These are phyloP conservation scores for Aspergillus ibericus DNA, from an alignment of 2,329 filamentous ascomycete species.

Conservation along the genomic window DNA sequence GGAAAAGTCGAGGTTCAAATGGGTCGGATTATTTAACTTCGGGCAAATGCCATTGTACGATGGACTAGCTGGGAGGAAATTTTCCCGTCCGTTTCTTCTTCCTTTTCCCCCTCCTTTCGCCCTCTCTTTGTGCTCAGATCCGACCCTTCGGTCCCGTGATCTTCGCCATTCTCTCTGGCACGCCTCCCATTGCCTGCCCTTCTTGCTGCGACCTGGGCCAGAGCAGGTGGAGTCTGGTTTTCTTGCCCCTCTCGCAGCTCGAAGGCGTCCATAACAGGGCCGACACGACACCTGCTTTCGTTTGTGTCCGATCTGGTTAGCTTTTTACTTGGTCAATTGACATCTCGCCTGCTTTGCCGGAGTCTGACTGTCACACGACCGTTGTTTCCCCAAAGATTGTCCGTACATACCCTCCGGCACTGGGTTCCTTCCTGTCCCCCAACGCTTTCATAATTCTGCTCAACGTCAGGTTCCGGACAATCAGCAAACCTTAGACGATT, in stretches of 20 bases:
- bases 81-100: background rate
- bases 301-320: slow-evolving; percentile 7
- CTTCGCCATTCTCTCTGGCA: background rate
- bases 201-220: background rate
- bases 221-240: background rate
- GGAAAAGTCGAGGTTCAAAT: background rate
- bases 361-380: slow-evolving; percentile 2
- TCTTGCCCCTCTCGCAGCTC: background rate
- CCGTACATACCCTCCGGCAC: background rate
- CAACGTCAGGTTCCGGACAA: background rate
- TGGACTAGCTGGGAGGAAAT: background rate
- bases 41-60: background rate
- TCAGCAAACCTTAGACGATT: background rate
- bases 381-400: background rate
- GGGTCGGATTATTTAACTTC: slow-evolving; percentile 1
- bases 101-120: background rate
- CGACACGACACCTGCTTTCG: slow-evolving; percentile 1
- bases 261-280: background rate
- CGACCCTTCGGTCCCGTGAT: background rate
- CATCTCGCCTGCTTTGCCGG: background rate
- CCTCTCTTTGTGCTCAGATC: slow-evolving; percentile 1
- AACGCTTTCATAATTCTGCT: background rate
- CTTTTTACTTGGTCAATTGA: background rate
- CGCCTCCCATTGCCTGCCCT: background rate
- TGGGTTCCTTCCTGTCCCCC: background rate